Conservation (phyloP, 2,329 filamentous ascomycete genomes). For the Aspergillus novofumigatus region DNA sequence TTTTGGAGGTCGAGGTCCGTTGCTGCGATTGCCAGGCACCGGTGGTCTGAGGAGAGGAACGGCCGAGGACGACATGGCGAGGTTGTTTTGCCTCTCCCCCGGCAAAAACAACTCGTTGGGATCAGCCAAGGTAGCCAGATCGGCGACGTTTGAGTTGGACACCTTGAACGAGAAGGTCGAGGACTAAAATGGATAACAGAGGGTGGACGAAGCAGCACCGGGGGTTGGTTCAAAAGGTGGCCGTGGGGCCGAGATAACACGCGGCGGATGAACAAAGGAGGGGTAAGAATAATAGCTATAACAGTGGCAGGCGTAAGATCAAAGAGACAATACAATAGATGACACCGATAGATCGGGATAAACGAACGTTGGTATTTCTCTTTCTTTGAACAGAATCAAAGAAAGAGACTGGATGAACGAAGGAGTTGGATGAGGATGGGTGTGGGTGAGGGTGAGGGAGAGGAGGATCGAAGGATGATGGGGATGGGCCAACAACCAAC, state of each 20-base stretch:
- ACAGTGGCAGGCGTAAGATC: neutral
- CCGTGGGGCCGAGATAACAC: neutral
- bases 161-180: slow-evolving; percentile 10
- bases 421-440: neutral
- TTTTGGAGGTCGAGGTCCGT: slow-evolving; percentile 65
- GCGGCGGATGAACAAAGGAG: neutral
- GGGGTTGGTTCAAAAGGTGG: slow-evolving; percentile 2
- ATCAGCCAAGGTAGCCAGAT: slow-evolving; percentile 36
- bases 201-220: slow-evolving; percentile 2
- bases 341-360: neutral
- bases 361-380: neutral
- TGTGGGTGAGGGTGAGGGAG: neutral
- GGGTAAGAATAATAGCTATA: neutral
- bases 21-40: slow-evolving; percentile 64
- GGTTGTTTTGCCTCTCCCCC: slow-evolving; percentile 38
- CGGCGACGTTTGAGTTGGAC: slow-evolving; percentile 23
- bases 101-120: slow-evolving; percentile 40
- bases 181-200: neutral
- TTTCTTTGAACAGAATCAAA: neutral
- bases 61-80: slow-evolving; percentile 64
- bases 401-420: neutral
- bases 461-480: neutral
- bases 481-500: neutral
- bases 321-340: neutral
- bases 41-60: slow-evolving; percentile 79